phyloP scores from a whole-genome alignment of 2,329 filamentous ascomycete genomes.

The Fusarium marasasianum region DNA sequence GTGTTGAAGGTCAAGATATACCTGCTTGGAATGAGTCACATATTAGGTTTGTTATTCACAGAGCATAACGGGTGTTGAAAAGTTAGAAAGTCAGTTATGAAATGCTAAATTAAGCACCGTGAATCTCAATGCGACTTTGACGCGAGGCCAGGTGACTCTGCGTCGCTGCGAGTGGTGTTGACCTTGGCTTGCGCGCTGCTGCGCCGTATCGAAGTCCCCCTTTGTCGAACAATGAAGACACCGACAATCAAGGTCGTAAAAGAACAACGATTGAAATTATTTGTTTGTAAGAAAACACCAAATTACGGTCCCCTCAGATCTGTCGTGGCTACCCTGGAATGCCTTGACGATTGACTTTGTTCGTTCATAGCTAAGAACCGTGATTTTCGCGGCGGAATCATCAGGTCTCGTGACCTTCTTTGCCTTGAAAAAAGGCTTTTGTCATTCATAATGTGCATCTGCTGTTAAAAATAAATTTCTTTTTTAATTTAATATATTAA shows the following conservation, averaged over 20 bases:
- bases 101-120: not conserved
- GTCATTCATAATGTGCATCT: rapidly evolving
- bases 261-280: too few species aligned
- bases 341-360: rapidly evolving
- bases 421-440: rapidly evolving
- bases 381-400: too few species aligned
- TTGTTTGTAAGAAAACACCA: rapidly evolving
- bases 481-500: rapidly evolving
- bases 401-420: not conserved
- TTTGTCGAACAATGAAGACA: rapidly evolving
- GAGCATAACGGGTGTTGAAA: not conserved
- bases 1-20: not conserved
- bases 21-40: not conserved
- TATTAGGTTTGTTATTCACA: not conserved
- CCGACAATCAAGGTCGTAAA: rapidly evolving
- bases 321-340: not conserved
- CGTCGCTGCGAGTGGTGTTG: not conserved
- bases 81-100: too few species aligned
- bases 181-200: not conserved
- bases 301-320: rapidly evolving
- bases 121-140: not conserved
- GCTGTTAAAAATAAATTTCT: too few species aligned
- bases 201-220: rapidly evolving
- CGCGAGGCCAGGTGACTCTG: not conserved
- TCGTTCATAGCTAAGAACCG: rapidly evolving